Percentiles rank a stretch among this genome's conserved stretches.
Conservation (phyloP, 768 basidiomycete species). For the Tubosaeta sp. region DNA sequence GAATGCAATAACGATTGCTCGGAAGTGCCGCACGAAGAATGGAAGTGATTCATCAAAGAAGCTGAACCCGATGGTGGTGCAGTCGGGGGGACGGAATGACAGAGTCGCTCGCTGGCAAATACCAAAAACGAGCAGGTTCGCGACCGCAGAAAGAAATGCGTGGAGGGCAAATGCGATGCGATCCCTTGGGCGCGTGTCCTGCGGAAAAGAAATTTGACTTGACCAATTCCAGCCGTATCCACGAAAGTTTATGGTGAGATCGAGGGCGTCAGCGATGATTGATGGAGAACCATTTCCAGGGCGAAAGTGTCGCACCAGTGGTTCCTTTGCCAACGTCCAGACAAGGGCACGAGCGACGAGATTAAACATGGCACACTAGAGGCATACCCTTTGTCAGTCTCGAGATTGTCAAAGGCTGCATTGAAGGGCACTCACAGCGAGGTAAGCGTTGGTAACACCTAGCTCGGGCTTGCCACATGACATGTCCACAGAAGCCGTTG, state of each 20-base stretch:
- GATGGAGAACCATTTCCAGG: slow-evolving; percentile 3
- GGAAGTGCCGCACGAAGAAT: slow-evolving; percentile 24
- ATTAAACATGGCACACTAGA: slow-evolving; percentile 13
- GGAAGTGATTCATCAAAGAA: slow-evolving; percentile 33
- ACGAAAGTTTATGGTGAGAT: slow-evolving; percentile 43
- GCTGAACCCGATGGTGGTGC: slow-evolving; percentile 16
- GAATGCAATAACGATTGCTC: slow-evolving; percentile 44
- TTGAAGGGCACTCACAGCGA: slow-evolving; percentile 8
- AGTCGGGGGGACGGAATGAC: slow-evolving; percentile 30
- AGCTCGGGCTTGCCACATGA: slow-evolving; percentile 2
- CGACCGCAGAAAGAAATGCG: slow-evolving; percentile 31
- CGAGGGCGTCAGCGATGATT: slow-evolving; percentile 37
- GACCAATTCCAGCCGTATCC: slow-evolving; percentile 39
- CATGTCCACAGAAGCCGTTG: slow-evolving; percentile 20
- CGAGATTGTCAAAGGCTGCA: background rate
- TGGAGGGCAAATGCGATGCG: slow-evolving; percentile 34
- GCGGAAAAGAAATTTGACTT: slow-evolving; percentile 21
- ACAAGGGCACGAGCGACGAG: slow-evolving; percentile 12
- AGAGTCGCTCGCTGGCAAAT: slow-evolving; percentile 44
- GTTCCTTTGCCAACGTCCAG: slow-evolving; percentile 15
- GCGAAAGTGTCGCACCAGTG: slow-evolving; percentile 12
- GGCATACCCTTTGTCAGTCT: background rate
- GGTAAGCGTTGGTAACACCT: slow-evolving; percentile 2
- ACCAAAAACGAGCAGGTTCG: slow-evolving; percentile 43
- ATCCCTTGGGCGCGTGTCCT: slow-evolving; percentile 40